These are phyloP conservation scores for Fusarium sp. DNA, from an alignment of 2,329 filamentous ascomycete genomes.

Conservation along the genomic window DNA sequence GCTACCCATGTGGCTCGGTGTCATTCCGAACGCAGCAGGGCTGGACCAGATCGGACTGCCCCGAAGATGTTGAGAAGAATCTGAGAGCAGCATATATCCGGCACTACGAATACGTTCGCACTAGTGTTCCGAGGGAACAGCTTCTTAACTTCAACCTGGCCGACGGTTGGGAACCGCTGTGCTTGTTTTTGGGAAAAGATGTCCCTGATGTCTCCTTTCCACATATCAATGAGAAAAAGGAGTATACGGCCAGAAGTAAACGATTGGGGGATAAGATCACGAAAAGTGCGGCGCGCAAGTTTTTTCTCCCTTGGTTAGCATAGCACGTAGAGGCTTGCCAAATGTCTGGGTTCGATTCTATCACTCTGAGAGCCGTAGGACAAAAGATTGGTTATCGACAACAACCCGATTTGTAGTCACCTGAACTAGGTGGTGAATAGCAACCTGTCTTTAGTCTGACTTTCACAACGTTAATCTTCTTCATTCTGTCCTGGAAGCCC, in stretches of 20 bases:
- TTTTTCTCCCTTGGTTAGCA: too few relatives aligned
- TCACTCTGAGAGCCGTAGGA: too few relatives aligned
- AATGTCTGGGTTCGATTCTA: too few relatives aligned
- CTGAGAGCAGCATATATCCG: conserved; percentile 40
- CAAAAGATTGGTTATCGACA: too few relatives aligned
- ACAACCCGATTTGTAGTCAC: too few relatives aligned
- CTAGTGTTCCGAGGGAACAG: conserved; percentile 33
- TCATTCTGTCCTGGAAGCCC: too few relatives aligned
- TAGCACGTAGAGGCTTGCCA: too few relatives aligned
- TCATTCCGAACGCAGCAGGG: conserved; percentile 12
- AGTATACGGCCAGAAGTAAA: conserved; percentile 4
- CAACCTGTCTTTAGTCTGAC: too few relatives aligned
- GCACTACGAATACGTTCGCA: conserved; percentile 45
- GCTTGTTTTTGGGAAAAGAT: conserved; percentile 49
- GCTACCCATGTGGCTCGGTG: not conserved
- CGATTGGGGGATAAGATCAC: not conserved
- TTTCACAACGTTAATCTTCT: too few relatives aligned
- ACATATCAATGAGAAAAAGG: conserved; percentile 39
- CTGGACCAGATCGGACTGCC: conserved; percentile 11
- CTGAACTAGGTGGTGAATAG: too few relatives aligned
- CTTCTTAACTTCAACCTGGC: conserved; percentile 47
- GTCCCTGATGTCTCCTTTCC: conserved; percentile 46
- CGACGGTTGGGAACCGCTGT: conserved; percentile 51
- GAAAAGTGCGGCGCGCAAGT: too few relatives aligned
- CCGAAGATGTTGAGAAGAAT: conserved; percentile 4